Evolutionary conservation across 352 stramenopile genomes (phyloP), one percentile per base, ranked within the genome.

Genomic region (Phytopythium sindhum): DNA sequence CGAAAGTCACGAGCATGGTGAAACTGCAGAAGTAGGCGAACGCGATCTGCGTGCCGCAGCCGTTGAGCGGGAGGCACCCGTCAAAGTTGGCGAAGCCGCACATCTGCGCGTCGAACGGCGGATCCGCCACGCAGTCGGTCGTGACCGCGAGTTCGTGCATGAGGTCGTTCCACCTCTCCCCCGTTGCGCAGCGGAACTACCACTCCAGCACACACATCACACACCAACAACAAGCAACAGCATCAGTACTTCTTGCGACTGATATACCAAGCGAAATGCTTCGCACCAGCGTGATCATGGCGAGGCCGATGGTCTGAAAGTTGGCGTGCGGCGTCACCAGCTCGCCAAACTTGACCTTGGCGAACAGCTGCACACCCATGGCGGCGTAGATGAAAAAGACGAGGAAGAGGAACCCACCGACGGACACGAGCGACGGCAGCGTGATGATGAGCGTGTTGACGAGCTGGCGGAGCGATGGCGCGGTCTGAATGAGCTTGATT

Each of bases 341-440:
- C 41, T 78, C 68, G 15, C 65, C 70, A 23, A 81, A 56, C 45
- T 78, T 78, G 14, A 96, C 72, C 52, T 83, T 91, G 19, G 80
- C 83, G 60, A 94, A 97, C 31, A 96, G 71, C 72, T 97, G 80
- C n/a, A 97, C 81, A 2, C 85, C 86, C 41, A 93, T 68, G 8
- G 89, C 82, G 24, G 88, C 80, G 55, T 91, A 96, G 53, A 97
- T 95, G 73, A 95, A 96, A 57, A 96, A 89, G 17, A 97, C 67
- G 33, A 97, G 74, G 5, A 86, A 74, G n/a, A 97, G 61, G 17
- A 97, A 68, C 10, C 70, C 72, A 23, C 75, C 84, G 55, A 97
- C 90, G 68, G 93, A 95, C 14, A 75, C 74, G 21, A 91, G 77
- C 14, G 76, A 86, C 39, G 88, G 89, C 41, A 97, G 68, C 23